Conservation (phyloP, 1,284 basidiomycete species). For the Pseudozyma pruni region DNA sequence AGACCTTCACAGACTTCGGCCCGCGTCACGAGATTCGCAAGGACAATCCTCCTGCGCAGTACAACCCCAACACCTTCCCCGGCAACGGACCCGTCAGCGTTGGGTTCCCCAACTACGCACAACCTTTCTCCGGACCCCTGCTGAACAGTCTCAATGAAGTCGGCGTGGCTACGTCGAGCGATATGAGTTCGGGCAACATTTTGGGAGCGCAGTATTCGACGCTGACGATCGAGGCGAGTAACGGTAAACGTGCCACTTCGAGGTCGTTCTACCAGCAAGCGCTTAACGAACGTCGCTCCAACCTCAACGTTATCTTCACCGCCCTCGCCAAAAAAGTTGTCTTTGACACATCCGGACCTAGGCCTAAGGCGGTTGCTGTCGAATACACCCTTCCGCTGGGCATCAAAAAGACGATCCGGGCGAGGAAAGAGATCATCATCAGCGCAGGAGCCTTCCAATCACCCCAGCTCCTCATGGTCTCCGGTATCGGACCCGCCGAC, state of each 20-base stretch:
- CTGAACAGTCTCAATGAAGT: slow-evolving; percentile 45
- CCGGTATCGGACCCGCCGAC: slow-evolving; percentile 51
- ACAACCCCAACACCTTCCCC: slow-evolving; percentile 43
- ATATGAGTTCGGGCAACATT: slow-evolving; percentile 58
- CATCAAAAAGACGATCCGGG: slow-evolving; percentile 36
- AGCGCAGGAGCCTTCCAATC: slow-evolving; percentile 61
- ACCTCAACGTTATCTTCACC: slow-evolving; percentile 59
- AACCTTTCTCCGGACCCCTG: slow-evolving; percentile 48
- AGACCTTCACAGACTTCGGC: slow-evolving; percentile 42
- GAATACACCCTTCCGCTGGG: slow-evolving; percentile 34
- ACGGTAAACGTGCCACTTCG: slow-evolving; percentile 47
- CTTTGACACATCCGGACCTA: slow-evolving; percentile 67
- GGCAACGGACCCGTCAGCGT: slow-evolving; percentile 39
- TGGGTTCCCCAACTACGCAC: slow-evolving; percentile 52
- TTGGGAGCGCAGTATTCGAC: slow-evolving; percentile 63
- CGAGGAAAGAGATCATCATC: slow-evolving; percentile 60
- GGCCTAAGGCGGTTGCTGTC: slow-evolving; percentile 56
- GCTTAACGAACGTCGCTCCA: slow-evolving; percentile 33
- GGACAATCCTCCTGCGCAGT: slow-evolving; percentile 44
- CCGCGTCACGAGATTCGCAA: slow-evolving; percentile 30
- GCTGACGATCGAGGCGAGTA: slow-evolving; percentile 33
- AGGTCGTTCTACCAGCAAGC: slow-evolving; percentile 48
- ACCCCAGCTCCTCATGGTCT: slow-evolving; percentile 64
- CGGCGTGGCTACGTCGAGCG: slow-evolving; percentile 45
- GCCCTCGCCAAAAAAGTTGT: slow-evolving; percentile 60